phyloP scores from a whole-genome alignment of 345 rosid species.

The Brassica napus region Da-Ae NC_063442.1:33773501-33774000 shows the following conservation, averaged over 20 bases:
- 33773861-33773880: conserved; percentile 97
- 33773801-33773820: neutral
- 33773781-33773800: too few species aligned
- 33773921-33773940: conserved; percentile 97
- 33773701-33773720: conserved; percentile 75
- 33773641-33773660: neutral
- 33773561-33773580: conserved; percentile 79
- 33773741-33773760: conserved; percentile 97
- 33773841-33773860: conserved; percentile 98
- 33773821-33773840: conserved; percentile 50
- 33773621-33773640: conserved; percentile 78
- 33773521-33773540: conserved; percentile 99
- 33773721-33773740: conserved; percentile 81
- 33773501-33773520: conserved; percentile 90
- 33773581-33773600: conserved; percentile 79
- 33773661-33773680: neutral
- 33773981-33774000: conserved; percentile 17
- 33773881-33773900: conserved; percentile 92
- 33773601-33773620: conserved; percentile 96
- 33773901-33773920: conserved; percentile 99
- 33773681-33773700: conserved; percentile 5
- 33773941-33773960: conserved; percentile 94
- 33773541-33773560: conserved; percentile 89
- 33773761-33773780: conserved; percentile 21
- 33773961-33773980: conserved; percentile 94